Percentiles rank a stretch among this genome's conserved stretches.
Evolutionary conservation across 192 early-diverging fungal species (phyloP).

Genomic region (Coemansia sp.): DNA sequence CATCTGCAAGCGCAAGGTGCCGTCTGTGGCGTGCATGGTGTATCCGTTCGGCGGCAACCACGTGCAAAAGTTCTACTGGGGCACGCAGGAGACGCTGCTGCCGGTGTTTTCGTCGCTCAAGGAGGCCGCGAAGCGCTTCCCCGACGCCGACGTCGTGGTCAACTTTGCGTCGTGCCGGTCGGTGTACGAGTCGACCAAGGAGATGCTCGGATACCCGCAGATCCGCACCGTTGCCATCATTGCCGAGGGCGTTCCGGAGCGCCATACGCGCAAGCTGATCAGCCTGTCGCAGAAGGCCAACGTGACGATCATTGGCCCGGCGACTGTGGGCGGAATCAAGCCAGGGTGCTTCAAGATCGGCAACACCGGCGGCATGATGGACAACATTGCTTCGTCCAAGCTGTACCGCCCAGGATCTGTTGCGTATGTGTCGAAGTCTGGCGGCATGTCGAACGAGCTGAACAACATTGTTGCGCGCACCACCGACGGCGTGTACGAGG

Average conservation of each 20-base stretch:
- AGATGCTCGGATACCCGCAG: constrained; percentile 79
- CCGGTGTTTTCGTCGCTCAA: constrained; percentile 88
- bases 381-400: constrained; percentile 97
- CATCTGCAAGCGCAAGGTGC: constrained; percentile 90
- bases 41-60: constrained; percentile 99
- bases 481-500: constrained; percentile 97
- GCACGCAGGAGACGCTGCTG: constrained; percentile 94
- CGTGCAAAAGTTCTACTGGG: constrained; percentile 99
- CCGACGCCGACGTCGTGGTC: constrained; percentile 91
- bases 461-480: constrained; percentile 98
- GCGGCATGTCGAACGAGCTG: constrained; percentile 99
- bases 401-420: constrained; percentile 96
- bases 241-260: constrained; percentile 98
- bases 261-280: constrained; percentile 89
- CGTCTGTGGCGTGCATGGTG: constrained; percentile 97
- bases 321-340: constrained; percentile 99
- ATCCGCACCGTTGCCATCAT: constrained; percentile 97
- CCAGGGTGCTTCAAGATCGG: constrained; percentile 99
- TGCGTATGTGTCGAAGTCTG: constrained; percentile 97
- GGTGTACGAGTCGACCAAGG: constrained; percentile 88
- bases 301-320: constrained; percentile 93
- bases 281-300: constrained; percentile 74
- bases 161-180: constrained; percentile 98
- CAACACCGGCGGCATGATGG: constrained; percentile 99
- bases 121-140: constrained; percentile 81